These are phyloP conservation scores for Fusarium devonianum DNA, from an alignment of 2,329 filamentous ascomycete genomes.

Conservation along the genomic window DNA sequence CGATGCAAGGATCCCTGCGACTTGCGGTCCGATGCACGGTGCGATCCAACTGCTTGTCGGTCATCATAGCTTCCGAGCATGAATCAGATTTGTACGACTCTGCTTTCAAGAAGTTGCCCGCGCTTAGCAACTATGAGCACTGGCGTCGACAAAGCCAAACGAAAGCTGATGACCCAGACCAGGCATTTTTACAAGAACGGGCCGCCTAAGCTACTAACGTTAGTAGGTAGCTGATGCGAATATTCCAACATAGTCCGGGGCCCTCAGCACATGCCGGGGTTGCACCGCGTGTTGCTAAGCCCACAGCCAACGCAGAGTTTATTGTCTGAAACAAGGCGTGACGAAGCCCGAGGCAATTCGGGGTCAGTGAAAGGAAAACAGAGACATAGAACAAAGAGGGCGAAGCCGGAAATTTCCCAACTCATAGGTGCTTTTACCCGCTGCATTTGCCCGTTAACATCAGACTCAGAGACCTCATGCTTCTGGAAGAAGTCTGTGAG, in stretches of 20 bases:
- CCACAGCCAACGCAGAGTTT: constrained; percentile 8
- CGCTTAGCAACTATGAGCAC: neutral
- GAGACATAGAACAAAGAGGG: neutral
- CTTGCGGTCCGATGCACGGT: constrained; percentile 27
- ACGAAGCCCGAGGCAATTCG: constrained; percentile 5
- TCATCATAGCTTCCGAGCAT: constrained; percentile 9
- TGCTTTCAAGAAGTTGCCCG: neutral
- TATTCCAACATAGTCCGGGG: constrained; percentile 7
- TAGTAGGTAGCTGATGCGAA: neutral
- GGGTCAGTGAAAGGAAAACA: neutral
- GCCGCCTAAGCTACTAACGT: too few relatives aligned
- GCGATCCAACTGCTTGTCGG: constrained; percentile 13
- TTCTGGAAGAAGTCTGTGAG: constrained; percentile 24
- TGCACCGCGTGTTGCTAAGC: constrained; percentile 20
- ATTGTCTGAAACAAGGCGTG: constrained; percentile 11
- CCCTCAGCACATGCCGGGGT: constrained; percentile 12
- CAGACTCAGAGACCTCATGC: constrained; percentile 1
- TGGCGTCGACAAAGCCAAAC: neutral
- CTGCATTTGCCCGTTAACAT: too few relatives aligned
- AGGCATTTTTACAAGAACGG: constrained; percentile 3
- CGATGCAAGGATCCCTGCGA: constrained; percentile 30
- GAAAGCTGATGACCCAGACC: neutral
- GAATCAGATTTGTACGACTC: neutral
- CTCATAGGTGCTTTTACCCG: too few relatives aligned
- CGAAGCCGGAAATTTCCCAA: too few relatives aligned